Conservation (phyloP, 345 rosid species). For the Lagerstroemia speciosa region DNA sequence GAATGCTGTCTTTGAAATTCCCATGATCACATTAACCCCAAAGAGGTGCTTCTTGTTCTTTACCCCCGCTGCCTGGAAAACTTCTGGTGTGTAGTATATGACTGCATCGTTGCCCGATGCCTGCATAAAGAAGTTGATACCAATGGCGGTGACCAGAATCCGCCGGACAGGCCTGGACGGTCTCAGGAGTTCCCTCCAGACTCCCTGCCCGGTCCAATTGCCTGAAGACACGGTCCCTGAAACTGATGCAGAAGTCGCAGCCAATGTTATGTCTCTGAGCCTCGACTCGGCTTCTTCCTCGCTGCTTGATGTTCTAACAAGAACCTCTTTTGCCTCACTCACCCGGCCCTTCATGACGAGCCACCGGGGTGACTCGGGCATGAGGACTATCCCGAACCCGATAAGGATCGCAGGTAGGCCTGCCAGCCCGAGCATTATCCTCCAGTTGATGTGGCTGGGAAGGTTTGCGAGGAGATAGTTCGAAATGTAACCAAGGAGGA, state of each 20-base stretch:
- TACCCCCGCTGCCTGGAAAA: constrained; percentile 38
- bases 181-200: constrained; percentile 30
- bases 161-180: constrained; percentile 32
- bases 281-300: constrained; percentile 31
- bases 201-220: constrained; percentile 28
- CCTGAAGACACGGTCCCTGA: constrained; percentile 2
- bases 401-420: constrained; percentile 28
- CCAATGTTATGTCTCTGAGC: constrained; percentile 26
- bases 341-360: constrained; percentile 41
- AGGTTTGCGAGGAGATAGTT: constrained; percentile 35
- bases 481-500: constrained; percentile 37
- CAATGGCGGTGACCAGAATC: constrained; percentile 38
- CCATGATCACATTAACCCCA: constrained; percentile 39
- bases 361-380: constrained; percentile 61
- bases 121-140: constrained; percentile 60
- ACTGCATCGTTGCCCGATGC: constrained; percentile 56
- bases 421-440: constrained; percentile 46
- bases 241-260: constrained; percentile 4
- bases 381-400: constrained; percentile 23
- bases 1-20: constrained; percentile 34
- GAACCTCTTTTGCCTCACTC: constrained; percentile 31
- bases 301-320: constrained; percentile 29
- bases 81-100: constrained; percentile 47
- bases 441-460: constrained; percentile 32
- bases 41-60: constrained; percentile 23